phyloP scores from a whole-genome alignment of 805 yeast species.

The Starmerella sirachaensis region DNA sequence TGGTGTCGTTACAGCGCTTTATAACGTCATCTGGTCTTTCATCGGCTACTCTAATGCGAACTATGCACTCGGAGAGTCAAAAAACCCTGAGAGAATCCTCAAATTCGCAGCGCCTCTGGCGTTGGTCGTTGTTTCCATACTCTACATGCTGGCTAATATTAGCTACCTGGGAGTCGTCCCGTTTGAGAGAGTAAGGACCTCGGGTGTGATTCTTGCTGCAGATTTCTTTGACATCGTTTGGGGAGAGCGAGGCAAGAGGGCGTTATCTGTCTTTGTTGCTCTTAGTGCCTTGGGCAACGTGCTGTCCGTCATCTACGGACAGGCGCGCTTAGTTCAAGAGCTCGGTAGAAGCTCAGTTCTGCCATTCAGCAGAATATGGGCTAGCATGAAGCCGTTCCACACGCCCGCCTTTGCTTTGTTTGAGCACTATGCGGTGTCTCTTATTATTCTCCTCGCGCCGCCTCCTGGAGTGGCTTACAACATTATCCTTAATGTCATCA shows the following conservation, averaged over 20 bases:
- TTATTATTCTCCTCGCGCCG: constrained; percentile 62
- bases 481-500: constrained; percentile 64
- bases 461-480: constrained; percentile 85
- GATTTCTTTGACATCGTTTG: constrained; percentile 62
- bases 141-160: constrained; percentile 65
- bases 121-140: constrained; percentile 43
- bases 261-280: constrained; percentile 70
- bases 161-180: constrained; percentile 48
- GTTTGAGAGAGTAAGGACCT: constrained; percentile 35
- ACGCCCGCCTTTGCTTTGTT: constrained; percentile 63
- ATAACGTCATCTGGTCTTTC: constrained; percentile 75
- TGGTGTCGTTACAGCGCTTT: constrained; percentile 51
- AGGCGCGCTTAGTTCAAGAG: constrained; percentile 69
- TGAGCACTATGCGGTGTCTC: constrained; percentile 66
- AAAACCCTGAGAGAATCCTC: constrained; percentile 58
- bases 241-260: constrained; percentile 55
- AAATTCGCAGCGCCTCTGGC: constrained; percentile 67
- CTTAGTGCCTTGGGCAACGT: constrained; percentile 74
- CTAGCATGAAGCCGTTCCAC: constrained; percentile 57
- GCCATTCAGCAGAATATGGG: constrained; percentile 62
- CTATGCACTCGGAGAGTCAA: constrained; percentile 70
- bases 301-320: constrained; percentile 65
- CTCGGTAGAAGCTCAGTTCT: constrained; percentile 72
- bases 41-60: constrained; percentile 76
- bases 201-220: constrained; percentile 66